Conservation (phyloP, 768 basidiomycete species). For the Agaricus blazei region DNA sequence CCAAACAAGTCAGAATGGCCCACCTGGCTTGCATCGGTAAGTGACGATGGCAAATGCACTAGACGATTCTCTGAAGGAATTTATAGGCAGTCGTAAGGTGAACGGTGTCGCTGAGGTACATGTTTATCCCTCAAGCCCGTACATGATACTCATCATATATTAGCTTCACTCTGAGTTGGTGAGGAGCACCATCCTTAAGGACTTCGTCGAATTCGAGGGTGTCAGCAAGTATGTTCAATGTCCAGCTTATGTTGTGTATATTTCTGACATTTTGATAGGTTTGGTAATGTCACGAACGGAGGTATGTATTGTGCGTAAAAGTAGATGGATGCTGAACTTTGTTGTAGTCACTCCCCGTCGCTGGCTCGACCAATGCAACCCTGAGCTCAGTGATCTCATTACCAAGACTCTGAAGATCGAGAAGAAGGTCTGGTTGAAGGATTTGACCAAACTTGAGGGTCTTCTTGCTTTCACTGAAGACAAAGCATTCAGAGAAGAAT, state of each 20-base stretch:
- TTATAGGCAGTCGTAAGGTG: constrained; percentile 68
- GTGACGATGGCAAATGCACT: constrained; percentile 14
- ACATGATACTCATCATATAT: not conserved
- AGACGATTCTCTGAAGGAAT: constrained; percentile 2
- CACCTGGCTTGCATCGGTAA: constrained; percentile 81
- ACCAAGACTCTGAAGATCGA: constrained; percentile 73
- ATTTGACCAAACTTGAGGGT: constrained; percentile 73
- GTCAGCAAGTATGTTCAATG: constrained; percentile 58
- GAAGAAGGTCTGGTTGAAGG: constrained; percentile 80
- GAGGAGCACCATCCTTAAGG: constrained; percentile 75
- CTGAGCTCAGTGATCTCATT: constrained; percentile 79
- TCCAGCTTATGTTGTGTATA: not conserved
- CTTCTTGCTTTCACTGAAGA: constrained; percentile 71
- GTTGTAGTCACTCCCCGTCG: constrained; percentile 79
- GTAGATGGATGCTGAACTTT: not conserved
- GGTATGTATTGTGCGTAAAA: constrained; percentile 40
- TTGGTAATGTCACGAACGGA: constrained; percentile 91
- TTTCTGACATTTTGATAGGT: constrained; percentile 33
- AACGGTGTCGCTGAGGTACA: constrained; percentile 92
- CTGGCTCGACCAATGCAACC: constrained; percentile 96
- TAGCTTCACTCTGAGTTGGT: constrained; percentile 88
- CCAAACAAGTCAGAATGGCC: constrained; percentile 87
- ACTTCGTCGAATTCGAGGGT: constrained; percentile 93
- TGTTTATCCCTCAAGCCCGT: not conserved
- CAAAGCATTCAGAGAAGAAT: constrained; percentile 68